These are phyloP conservation scores for Termitomyces sp. DNA, from an alignment of 768 basidiomycete genomes.

Conservation along the genomic window DNA sequence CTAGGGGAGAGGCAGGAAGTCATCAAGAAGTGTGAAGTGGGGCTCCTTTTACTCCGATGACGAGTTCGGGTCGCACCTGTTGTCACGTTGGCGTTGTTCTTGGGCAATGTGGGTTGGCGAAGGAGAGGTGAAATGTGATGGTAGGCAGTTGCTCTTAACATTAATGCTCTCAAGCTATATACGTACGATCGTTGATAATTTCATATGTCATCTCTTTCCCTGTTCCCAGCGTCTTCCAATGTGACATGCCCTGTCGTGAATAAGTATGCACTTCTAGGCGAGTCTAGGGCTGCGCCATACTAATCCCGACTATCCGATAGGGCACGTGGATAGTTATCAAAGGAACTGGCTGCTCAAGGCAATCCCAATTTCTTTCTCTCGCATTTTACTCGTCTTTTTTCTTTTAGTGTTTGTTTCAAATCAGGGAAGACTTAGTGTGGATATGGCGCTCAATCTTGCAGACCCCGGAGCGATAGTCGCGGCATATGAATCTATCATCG, in stretches of 20 bases:
- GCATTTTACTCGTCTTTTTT: background rate
- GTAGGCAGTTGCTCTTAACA: background rate
- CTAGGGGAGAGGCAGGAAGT: background rate
- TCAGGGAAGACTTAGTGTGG: slow-evolving; percentile 1
- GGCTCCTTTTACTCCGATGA: background rate
- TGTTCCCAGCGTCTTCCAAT: background rate
- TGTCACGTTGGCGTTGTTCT: too few species aligned
- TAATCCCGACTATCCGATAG: background rate
- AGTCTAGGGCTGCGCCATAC: too few species aligned
- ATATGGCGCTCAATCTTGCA: slow-evolving; percentile 21
- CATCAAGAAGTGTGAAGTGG: background rate
- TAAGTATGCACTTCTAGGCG: background rate
- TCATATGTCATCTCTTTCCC: background rate
- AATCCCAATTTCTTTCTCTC: background rate
- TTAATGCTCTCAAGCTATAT: background rate
- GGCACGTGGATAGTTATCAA: slow-evolving; percentile 10
- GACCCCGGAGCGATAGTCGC: slow-evolving; percentile 20
- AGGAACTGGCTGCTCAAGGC: background rate
- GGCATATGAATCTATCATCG: slow-evolving; percentile 21
- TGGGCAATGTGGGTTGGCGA: too few species aligned
- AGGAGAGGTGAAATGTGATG: background rate
- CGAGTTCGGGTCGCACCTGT: too few species aligned
- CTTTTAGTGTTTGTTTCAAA: slow-evolving; percentile 3
- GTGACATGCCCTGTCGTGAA: background rate
- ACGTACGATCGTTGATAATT: background rate